Evolutionary conservation across 75 land plant genomes (phyloP), one percentile per base, ranked within the genome.

Genomic region (Pinus albicaulis): DNA sequence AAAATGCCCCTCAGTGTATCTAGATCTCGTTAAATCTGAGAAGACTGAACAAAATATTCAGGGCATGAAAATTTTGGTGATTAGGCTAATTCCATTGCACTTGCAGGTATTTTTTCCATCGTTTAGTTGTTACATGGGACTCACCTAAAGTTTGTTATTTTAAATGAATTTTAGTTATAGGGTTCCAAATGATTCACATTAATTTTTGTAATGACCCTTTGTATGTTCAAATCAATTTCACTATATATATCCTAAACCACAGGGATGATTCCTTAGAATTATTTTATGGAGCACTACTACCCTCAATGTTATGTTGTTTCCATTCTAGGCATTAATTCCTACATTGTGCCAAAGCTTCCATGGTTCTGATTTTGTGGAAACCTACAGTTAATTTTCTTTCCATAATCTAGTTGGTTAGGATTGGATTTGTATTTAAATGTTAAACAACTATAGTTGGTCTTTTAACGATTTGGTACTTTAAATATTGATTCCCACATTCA

Each of bases 1-100:
- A 86, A 72, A 87, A 94, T 81, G 99, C 93, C 3, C 93, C 95
- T 20, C 87, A 89, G 80, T 92, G 76, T 97, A 92, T 59, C 99
- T 95, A 4, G 91, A 92, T 77, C 89, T 97, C 53, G 57, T 89
- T 57, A 86, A 86, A 86, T n/a, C n/a, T n/a, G n/a, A n/a, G n/a
- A n/a, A n/a, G n/a, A n/a, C n/a, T n/a, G n/a, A n/a, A n/a, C n/a
- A n/a, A n/a, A n/a, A n/a, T n/a, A n/a, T 96, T 53, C 87, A 89
- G 48, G 84, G 91, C 38, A 69, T 88, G 60, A 77, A 80, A 7
- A 86, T 96, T 17, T 90, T 89, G 11, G 81, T 55, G 71, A 68
- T 23, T 86, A 74, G 66, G 80, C 34, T 41, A 87, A 69, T 26
- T 74, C 36, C 60, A 75, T 74, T 14, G 72, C 88, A 12, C 10